Conservation (phyloP, 1,284 basidiomycete genomes). For the Papiliotrema flavescens region DNA sequence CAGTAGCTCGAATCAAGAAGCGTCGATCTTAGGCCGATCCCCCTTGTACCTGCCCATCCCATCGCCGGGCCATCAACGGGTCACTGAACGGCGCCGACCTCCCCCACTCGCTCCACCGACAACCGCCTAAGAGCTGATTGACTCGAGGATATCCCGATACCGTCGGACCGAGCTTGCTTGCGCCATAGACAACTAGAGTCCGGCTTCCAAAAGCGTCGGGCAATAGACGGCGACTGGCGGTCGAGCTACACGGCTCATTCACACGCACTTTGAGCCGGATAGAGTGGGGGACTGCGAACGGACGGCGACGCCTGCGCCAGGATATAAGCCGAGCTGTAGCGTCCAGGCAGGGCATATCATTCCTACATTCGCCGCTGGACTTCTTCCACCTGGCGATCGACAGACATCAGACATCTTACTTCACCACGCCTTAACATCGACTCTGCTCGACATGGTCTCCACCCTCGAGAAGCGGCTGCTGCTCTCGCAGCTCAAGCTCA, state of each 20-base stretch:
- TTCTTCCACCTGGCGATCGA: background rate
- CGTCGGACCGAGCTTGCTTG: background rate
- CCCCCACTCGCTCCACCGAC: background rate
- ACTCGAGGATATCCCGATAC: background rate
- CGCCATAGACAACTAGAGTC: background rate
- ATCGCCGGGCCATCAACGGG: background rate
- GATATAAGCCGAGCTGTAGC: too few relatives aligned
- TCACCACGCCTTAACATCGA: too few relatives aligned
- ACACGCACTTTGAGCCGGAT: background rate
- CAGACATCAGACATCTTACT: background rate
- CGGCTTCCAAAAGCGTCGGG: background rate
- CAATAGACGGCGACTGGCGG: background rate
- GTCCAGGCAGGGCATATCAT: too few relatives aligned
- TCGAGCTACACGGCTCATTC: background rate
- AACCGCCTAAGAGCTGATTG: background rate
- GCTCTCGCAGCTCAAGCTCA: constrained; percentile 1
- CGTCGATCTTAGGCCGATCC: background rate
- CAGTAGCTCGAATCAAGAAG: too few relatives aligned
- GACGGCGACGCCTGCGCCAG: too few relatives aligned
- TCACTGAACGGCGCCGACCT: background rate
- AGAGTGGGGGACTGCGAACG: background rate
- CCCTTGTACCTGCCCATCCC: background rate
- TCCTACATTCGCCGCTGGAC: background rate
- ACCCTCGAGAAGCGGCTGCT: constrained; percentile 8
- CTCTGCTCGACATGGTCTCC: constrained; percentile 5